phyloP scores from a whole-genome alignment of 148 eudicot species.

The Amaranthus cruentus region DNA sequence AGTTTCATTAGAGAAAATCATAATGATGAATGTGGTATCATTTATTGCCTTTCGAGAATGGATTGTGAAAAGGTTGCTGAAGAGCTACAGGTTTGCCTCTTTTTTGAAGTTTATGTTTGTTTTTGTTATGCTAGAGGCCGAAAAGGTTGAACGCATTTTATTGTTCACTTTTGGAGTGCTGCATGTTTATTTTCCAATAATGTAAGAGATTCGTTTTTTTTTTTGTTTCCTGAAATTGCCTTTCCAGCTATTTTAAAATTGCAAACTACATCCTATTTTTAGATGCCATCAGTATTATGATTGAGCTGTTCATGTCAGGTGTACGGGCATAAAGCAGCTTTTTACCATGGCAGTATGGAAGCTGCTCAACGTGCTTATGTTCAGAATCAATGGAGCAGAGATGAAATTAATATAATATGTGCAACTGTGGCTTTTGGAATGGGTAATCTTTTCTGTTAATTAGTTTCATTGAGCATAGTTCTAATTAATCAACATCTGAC shows the following conservation, averaged over 20 bases:
- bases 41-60: constrained; percentile 95
- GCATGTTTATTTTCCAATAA: neutral
- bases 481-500: constrained; percentile 25
- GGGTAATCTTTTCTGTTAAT: constrained; percentile 51
- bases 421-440: constrained; percentile 99
- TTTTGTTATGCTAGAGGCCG: neutral
- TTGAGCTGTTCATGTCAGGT: constrained; percentile 37
- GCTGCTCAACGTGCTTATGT: constrained; percentile 67
- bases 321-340: constrained; percentile 78
- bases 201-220: neutral
- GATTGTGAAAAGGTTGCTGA: constrained; percentile 98
- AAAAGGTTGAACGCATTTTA: neutral
- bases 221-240: neutral
- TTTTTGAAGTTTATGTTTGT: constrained; percentile 3
- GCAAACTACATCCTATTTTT: neutral
- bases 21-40: constrained; percentile 89
- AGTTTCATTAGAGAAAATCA: constrained; percentile 63
- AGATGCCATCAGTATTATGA: neutral
- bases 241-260: neutral
- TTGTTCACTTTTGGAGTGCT: neutral
- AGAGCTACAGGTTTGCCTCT: constrained; percentile 63
- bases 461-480: constrained; percentile 14
- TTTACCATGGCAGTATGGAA: constrained; percentile 96
- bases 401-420: constrained; percentile 87
- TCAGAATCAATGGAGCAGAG: constrained; percentile 98